Evolutionary conservation across 768 basidiomycete species (phyloP).

Genomic region (Phylloporus sp.): DNA sequence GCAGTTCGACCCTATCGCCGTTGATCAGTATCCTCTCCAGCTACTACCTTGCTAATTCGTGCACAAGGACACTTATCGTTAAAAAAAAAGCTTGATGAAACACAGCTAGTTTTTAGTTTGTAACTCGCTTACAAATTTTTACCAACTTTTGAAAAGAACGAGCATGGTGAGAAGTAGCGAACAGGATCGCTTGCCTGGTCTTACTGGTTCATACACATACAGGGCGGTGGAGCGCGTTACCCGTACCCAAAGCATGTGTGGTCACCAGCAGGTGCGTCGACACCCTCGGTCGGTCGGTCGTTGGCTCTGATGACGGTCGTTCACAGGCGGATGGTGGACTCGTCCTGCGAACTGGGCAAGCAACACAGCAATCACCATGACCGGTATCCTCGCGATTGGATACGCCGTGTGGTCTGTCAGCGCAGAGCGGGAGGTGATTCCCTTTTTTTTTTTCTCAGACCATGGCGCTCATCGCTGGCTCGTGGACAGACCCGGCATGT

Average conservation of each 20-base stretch:
- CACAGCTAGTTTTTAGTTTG: too few species aligned
- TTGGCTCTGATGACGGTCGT: neutral
- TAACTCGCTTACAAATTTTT: too few species aligned
- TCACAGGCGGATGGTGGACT: constrained; percentile 81
- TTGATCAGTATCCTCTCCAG: too few species aligned
- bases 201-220: too few species aligned
- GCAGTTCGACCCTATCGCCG: too few species aligned
- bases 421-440: constrained; percentile 80
- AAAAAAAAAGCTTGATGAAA: too few species aligned
- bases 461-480: constrained; percentile 2
- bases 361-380: constrained; percentile 73
- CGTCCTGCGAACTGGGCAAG: constrained; percentile 73
- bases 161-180: constrained; percentile 17
- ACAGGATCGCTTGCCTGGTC: neutral
- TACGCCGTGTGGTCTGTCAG: constrained; percentile 71
- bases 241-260: constrained; percentile 94
- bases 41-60: too few species aligned
- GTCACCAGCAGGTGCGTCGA: constrained; percentile 78
- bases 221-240: constrained; percentile 86
- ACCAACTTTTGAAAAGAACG: too few species aligned
- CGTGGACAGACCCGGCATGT: constrained; percentile 48
- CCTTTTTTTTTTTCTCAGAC: too few species aligned
- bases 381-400: constrained; percentile 63
- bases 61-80: too few species aligned
- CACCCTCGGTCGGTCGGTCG: neutral